Percentiles rank a stretch among this genome's conserved stretches.
Evolutionary conservation across 2,329 filamentous ascomycete species (phyloP).

Genomic region (Colletotrichum theobromicola): DNA sequence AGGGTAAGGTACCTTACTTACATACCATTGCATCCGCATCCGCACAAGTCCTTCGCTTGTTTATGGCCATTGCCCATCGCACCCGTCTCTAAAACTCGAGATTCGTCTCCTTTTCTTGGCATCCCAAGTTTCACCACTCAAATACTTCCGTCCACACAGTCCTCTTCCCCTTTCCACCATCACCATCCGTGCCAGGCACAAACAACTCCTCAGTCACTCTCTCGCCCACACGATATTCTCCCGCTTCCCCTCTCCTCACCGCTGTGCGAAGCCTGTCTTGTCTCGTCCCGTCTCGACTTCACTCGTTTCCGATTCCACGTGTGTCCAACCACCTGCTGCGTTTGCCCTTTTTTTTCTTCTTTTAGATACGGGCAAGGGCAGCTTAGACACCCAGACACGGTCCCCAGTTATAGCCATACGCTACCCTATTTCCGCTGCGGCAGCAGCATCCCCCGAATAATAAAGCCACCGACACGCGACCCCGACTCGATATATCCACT

Average conservation of each 20-base stretch:
- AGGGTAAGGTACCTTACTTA: neutral
- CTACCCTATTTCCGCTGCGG: neutral
- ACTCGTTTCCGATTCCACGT: slow-evolving; percentile 3
- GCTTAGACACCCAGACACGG: neutral
- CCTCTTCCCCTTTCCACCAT: neutral
- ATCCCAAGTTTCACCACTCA: neutral
- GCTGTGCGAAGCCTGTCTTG: neutral
- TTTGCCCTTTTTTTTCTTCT: neutral
- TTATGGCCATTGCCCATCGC: neutral
- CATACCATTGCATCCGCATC: neutral
- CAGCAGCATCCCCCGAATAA: neutral
- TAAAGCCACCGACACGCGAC: slow-evolving; percentile 7
- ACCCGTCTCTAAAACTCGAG: neutral
- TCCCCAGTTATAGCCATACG: neutral
- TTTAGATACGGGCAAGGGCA: slow-evolving; percentile 3
- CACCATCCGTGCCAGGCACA: neutral
- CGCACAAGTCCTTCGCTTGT: neutral
- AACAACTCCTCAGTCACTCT: neutral
- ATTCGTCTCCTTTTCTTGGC: slow-evolving; percentile 17
- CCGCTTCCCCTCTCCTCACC: neutral
- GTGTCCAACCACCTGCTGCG: neutral
- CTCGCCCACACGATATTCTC: neutral
- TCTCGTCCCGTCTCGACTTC: slow-evolving; percentile 4
- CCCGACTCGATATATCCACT: slow-evolving; percentile 16
- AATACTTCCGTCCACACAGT: neutral